Evolutionary conservation across 2,329 filamentous ascomycete species (phyloP).

Genomic region (Dendryphion nanum): DNA sequence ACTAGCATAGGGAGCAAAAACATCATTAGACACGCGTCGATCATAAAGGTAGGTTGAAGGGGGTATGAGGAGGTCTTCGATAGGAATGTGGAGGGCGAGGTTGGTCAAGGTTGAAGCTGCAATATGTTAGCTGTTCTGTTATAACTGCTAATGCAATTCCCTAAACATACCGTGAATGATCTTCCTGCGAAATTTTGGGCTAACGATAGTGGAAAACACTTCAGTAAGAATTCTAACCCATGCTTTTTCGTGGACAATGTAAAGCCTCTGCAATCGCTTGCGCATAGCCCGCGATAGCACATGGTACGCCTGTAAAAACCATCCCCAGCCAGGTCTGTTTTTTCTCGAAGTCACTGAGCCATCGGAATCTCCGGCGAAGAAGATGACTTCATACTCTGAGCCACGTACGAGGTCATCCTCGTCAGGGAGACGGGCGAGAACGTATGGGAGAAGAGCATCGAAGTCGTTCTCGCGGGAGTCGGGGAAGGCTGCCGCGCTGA

Average conservation of each 20-base stretch:
- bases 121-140: slow-evolving; percentile 4
- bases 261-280: slow-evolving; percentile 56
- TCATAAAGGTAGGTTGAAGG: slow-evolving; percentile 56
- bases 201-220: slow-evolving; percentile 57
- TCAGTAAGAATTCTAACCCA: slow-evolving; percentile 58
- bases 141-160: background rate
- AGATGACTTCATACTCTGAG: slow-evolving; percentile 56
- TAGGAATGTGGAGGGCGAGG: slow-evolving; percentile 51
- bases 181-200: slow-evolving; percentile 57
- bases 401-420: slow-evolving; percentile 56
- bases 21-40: slow-evolving; percentile 48
- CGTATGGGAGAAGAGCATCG: slow-evolving; percentile 55
- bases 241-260: slow-evolving; percentile 57
- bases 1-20: slow-evolving; percentile 47
- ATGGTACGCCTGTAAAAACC: slow-evolving; percentile 59
- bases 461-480: slow-evolving; percentile 55
- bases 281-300: slow-evolving; percentile 54
- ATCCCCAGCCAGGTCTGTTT: slow-evolving; percentile 52
- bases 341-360: slow-evolving; percentile 48
- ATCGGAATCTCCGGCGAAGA: slow-evolving; percentile 55
- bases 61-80: slow-evolving; percentile 54
- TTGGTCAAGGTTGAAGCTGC: slow-evolving; percentile 50
- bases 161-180: slow-evolving; percentile 50
- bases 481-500: slow-evolving; percentile 58
- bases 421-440: slow-evolving; percentile 53